phyloP scores from a whole-genome alignment of 2,329 filamentous ascomycete genomes.

The Cytospora piceae region DNA sequence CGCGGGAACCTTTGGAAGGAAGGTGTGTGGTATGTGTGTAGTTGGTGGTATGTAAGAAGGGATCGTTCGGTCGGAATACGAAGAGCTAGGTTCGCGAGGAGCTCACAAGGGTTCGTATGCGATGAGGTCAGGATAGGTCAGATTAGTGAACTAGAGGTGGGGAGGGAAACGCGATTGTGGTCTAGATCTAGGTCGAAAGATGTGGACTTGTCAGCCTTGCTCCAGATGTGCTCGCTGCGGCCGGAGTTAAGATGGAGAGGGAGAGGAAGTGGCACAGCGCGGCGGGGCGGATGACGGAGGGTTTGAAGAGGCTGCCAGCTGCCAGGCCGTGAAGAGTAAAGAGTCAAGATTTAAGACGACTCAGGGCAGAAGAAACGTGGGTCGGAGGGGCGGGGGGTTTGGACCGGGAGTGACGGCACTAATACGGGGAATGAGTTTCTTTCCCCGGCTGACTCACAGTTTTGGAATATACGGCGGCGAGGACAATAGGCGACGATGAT shows the following conservation, averaged over 20 bases:
- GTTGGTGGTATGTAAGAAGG: slow-evolving; percentile 19
- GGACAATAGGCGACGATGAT: neutral
- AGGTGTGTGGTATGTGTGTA: neutral
- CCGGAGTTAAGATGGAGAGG: slow-evolving; percentile 21
- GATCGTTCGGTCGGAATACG: slow-evolving; percentile 14
- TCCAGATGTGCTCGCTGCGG: neutral
- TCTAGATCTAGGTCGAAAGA: slow-evolving; percentile 18
- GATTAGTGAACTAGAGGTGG: slow-evolving; percentile 14
- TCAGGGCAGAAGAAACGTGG: slow-evolving; percentile 15
- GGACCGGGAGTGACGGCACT: slow-evolving; percentile 11
- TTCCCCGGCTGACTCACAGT: neutral
- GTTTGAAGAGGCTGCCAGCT: slow-evolving; percentile 19
- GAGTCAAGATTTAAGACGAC: neutral
- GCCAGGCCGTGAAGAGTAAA: slow-evolving; percentile 6
- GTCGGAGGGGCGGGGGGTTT: slow-evolving; percentile 4
- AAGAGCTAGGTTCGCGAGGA: slow-evolving; percentile 16
- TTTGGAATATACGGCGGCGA: neutral
- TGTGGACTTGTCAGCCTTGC: slow-evolving; percentile 26
- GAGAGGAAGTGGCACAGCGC: slow-evolving; percentile 12
- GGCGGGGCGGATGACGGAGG: slow-evolving; percentile 30
- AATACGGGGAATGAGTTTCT: slow-evolving; percentile 4
- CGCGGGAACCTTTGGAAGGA: slow-evolving; percentile 28
- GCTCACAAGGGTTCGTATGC: slow-evolving; percentile 16
- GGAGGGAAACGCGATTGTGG: slow-evolving; percentile 13
- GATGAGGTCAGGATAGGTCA: slow-evolving; percentile 15